These are phyloP conservation scores for Trichoderma sp. DNA, from an alignment of 2,329 filamentous ascomycete species.

Conservation along the genomic window DNA sequence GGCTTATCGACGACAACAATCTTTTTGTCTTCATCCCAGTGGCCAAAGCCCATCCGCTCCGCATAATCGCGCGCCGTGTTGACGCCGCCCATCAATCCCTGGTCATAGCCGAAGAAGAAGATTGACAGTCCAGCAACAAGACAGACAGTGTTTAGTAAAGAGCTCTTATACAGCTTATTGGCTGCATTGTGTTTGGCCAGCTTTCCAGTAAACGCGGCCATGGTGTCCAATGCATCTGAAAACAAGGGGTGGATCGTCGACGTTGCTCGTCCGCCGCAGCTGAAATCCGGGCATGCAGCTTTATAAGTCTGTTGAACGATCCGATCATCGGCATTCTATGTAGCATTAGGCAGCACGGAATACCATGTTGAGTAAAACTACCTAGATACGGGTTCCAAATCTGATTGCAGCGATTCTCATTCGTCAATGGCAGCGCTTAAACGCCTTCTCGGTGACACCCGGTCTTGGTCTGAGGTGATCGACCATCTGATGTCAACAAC, in stretches of 20 bases:
- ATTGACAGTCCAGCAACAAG: constrained; percentile 65
- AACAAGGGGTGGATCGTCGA: not conserved
- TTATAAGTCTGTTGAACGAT: not conserved
- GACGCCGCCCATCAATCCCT: constrained; percentile 63
- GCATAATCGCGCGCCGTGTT: constrained; percentile 67
- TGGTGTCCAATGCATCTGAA: not conserved
- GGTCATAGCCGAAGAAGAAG: constrained; percentile 66
- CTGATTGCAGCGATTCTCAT: not conserved
- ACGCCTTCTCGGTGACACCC: constrained; percentile 12
- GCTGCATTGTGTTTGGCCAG: constrained; percentile 42
- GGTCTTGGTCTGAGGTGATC: not conserved
- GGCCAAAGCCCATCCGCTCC: constrained; percentile 64
- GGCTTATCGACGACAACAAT: constrained; percentile 59
- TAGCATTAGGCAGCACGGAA: constrained; percentile 6
- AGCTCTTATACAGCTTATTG: constrained; percentile 55
- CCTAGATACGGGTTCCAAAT: not conserved
- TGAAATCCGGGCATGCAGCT: not conserved
- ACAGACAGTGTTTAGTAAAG: constrained; percentile 63
- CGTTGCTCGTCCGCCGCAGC: no score
- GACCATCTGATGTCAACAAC: not conserved
- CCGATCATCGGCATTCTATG: constrained; percentile 16
- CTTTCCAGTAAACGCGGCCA: not conserved
- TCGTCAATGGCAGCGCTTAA: constrained; percentile 11
- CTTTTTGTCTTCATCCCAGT: constrained; percentile 50
- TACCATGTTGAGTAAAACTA: not conserved